A percentile compares a stretch with the other conserved stretches of the same genome.
Evolutionary conservation across 2,329 filamentous ascomycete species (phyloP).

Genomic region (Scedosporium boydii): DNA sequence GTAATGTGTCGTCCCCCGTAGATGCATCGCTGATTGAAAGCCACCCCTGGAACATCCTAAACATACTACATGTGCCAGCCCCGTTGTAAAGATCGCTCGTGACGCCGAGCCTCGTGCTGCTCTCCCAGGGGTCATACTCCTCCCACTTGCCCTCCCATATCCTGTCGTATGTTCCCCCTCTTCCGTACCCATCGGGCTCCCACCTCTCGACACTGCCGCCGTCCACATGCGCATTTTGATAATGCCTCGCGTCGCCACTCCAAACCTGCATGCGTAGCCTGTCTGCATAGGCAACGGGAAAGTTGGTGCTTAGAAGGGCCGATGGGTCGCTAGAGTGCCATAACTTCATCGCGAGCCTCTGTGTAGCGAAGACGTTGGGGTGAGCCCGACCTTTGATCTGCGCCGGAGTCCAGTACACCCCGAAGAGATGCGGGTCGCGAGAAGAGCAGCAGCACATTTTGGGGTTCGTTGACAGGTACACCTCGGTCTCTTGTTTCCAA

Average conservation of each 20-base stretch:
- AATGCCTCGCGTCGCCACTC: conserved; percentile 39
- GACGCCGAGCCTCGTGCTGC: conserved; percentile 51
- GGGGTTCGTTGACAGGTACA: conserved; percentile 44
- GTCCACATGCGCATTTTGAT: conserved; percentile 50
- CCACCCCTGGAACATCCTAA: conserved; percentile 75
- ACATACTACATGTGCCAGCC: conserved; percentile 62
- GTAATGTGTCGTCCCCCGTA: conserved; percentile 58
- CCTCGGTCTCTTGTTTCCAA: conserved; percentile 41
- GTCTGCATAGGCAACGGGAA: conserved; percentile 53
- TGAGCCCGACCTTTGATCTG: conserved; percentile 30
- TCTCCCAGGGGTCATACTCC: conserved; percentile 66
- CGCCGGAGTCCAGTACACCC: conserved; percentile 29
- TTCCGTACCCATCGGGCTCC: conserved; percentile 53
- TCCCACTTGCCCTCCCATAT: conserved; percentile 66
- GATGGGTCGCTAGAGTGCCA: conserved; percentile 41
- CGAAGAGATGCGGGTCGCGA: conserved; percentile 22
- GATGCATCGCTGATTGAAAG: conserved; percentile 54
- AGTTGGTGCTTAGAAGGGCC: conserved; percentile 30
- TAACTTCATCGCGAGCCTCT: conserved; percentile 38
- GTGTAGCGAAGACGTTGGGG: conserved; percentile 26
- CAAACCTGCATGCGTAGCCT: conserved; percentile 37
- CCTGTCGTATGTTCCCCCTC: conserved; percentile 50
- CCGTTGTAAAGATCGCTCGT: conserved; percentile 63
- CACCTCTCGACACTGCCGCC: conserved; percentile 59
- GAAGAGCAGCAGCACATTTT: conserved; percentile 19